Percentiles rank a stretch among this genome's conserved stretches.
Evolutionary conservation across 768 basidiomycete genomes (phyloP).

Genomic region (Sistotremastrum niveocremeum): DNA sequence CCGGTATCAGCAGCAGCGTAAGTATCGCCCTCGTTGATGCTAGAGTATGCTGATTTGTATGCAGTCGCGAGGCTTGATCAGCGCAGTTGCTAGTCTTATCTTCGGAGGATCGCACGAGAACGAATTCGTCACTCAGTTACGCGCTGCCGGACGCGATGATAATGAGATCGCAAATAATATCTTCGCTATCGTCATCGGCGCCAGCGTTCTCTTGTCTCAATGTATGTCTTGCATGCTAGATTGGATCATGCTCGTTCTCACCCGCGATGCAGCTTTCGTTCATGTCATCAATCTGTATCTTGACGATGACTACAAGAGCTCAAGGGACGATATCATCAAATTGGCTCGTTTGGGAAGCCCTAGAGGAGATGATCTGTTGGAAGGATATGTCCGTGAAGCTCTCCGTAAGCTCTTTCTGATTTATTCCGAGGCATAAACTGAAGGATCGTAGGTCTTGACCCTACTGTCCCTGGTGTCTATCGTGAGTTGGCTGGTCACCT

Average conservation of each 20-base stretch:
- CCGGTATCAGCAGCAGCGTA: background rate
- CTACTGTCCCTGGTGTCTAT: constrained; percentile 56
- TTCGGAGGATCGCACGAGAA: constrained; percentile 21
- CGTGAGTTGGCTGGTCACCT: constrained; percentile 26
- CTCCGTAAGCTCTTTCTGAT: constrained; percentile 35
- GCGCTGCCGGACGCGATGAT: constrained; percentile 37
- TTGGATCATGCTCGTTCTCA: background rate
- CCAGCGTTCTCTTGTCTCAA: constrained; percentile 56
- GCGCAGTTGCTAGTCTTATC: background rate
- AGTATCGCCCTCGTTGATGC: background rate
- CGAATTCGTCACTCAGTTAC: constrained; percentile 43
- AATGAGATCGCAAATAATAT: constrained; percentile 58
- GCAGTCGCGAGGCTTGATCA: constrained; percentile 1
- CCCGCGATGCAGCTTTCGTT: constrained; percentile 33
- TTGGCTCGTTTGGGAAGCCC: constrained; percentile 16
- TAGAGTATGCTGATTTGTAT: background rate
- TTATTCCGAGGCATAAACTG: constrained; percentile 1
- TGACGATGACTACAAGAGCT: constrained; percentile 23
- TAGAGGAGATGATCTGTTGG: constrained; percentile 26
- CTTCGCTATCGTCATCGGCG: constrained; percentile 55
- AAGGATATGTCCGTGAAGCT: constrained; percentile 53
- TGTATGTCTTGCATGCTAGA: constrained; percentile 26
- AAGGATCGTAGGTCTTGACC: constrained; percentile 43
- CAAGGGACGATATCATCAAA: constrained; percentile 7
- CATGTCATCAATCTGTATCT: constrained; percentile 56